A percentile compares a stretch with the other conserved stretches of the same genome.
These are phyloP conservation scores for Aureoboletus auriporus DNA, from an alignment of 768 basidiomycete genomes.

Conservation along the genomic window DNA sequence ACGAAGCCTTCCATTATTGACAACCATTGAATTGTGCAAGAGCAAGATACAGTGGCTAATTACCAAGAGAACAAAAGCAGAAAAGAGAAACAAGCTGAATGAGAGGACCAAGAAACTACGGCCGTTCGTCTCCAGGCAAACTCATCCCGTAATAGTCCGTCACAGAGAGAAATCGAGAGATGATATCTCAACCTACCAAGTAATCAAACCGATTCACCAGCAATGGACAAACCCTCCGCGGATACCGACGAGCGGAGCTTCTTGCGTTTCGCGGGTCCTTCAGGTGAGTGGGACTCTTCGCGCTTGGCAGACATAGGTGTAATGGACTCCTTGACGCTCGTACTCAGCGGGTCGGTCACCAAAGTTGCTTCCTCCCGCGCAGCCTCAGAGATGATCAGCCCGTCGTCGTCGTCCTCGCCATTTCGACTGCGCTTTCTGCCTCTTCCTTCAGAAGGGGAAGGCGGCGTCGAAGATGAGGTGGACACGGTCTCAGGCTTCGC, in stretches of 20 bases:
- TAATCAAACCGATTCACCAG: not conserved
- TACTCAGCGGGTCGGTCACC: not conserved
- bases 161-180: too few species aligned
- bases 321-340: not conserved
- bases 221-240: not conserved
- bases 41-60: too few species aligned
- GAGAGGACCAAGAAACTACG: not conserved
- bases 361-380: not conserved
- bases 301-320: constrained; percentile 2
- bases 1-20: too few species aligned
- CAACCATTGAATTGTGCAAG: too few species aligned
- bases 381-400: not conserved
- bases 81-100: not conserved
- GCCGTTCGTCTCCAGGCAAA: constrained; percentile 1
- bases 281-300: not conserved
- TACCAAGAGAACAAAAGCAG: not conserved
- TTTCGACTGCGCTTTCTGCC: constrained; percentile 16
- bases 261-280: constrained; percentile 12
- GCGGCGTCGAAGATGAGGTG: constrained; percentile 1
- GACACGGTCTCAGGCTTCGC: not conserved
- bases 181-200: too few species aligned
- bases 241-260: constrained; percentile 5
- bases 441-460: constrained; percentile 7
- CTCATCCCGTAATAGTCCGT: not conserved
- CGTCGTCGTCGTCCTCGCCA: constrained; percentile 3